A percentile compares a stretch with the other conserved stretches of the same genome.
Evolutionary conservation across 1,284 basidiomycete species (phyloP).

Genomic region (Heterobasidion occidentale): DNA sequence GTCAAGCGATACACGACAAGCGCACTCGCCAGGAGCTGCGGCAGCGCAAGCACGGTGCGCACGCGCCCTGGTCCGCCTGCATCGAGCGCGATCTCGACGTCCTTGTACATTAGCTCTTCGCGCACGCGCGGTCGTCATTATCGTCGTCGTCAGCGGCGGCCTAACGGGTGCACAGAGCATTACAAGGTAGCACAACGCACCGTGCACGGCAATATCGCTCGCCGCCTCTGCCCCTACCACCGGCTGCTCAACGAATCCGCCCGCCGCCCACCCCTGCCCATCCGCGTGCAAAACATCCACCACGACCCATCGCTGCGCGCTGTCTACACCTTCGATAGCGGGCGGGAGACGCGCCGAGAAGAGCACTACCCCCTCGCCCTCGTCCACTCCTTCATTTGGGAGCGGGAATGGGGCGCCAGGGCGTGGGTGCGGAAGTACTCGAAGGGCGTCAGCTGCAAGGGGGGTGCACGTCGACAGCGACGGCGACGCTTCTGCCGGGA

Average conservation of each 20-base stretch:
- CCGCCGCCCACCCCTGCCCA: conserved; percentile 57
- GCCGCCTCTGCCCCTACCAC: conserved; percentile 16
- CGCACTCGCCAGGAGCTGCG: conserved; percentile 42
- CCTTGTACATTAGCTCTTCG: background rate
- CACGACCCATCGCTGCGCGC: conserved; percentile 34
- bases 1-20: conserved; percentile 56
- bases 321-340: conserved; percentile 11
- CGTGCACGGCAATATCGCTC: conserved; percentile 9
- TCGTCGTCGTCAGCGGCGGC: too few species aligned
- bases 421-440: conserved; percentile 44
- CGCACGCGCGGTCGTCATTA: background rate
- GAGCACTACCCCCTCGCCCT: conserved; percentile 63
- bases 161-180: background rate
- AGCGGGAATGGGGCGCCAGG: conserved; percentile 49
- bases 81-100: conserved; percentile 4
- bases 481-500: background rate
- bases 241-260: conserved; percentile 30
- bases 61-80: background rate
- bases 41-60: conserved; percentile 18
- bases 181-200: background rate
- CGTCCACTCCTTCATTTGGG: conserved; percentile 59
- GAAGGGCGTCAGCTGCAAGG: conserved; percentile 1
- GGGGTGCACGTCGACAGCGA: conserved; percentile 2
- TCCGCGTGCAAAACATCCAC: conserved; percentile 43
- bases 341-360: conserved; percentile 42